Evolutionary conservation across 1,284 basidiomycete genomes (phyloP), one percentile per base, ranked within the genome.

Genomic region (Ceratobasidium sp.): DNA sequence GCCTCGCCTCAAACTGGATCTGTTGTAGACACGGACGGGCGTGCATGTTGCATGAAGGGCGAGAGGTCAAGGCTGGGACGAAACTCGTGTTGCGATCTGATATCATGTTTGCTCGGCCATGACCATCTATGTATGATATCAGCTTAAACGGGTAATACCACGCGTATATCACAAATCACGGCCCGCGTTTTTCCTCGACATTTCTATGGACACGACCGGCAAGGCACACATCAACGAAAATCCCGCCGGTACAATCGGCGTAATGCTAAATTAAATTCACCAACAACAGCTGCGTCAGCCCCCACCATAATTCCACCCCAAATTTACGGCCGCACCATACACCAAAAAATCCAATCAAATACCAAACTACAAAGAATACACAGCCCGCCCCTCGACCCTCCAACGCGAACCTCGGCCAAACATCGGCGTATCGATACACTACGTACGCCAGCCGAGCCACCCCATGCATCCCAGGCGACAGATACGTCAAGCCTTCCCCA

Each of bases 71-170:
- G 19, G 85, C 85, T 61, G 92, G 92, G 1, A 87, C 84, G 1
- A 94, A 94, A 84, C 93, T 93, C 81, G 87, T 94, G 19, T 82
- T 94, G 73, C 86, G 92, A 29, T 90, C 90, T 0, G 92, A 95
- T 80, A 82, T 94, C 49, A 89, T 93, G 88, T 92, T 92, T 34
- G 27, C 51, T 16, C 69, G 68, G 37, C 51, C 66, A 49, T 49
- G 41, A 64, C n/a, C 46, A n/a, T 19, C 0, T 6, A 8, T 1
- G 7, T 22, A 48, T 48, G 46, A 48, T 48, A 48, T 48, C n/a
- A 22, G 1, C 37, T 39, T 39, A 8, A 39, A 39, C 3, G 37
- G 37, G 37, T 11, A 39, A 39, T 39, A 34, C 31, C 31, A 6
- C 31, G 6, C 31, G 31, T 2, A 34, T 34, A 2, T n/a, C n/a